A percentile compares a stretch with the other conserved stretches of the same genome.
Evolutionary conservation across 768 basidiomycete genomes (phyloP).

Genomic region (Leccinum variicolor): DNA sequence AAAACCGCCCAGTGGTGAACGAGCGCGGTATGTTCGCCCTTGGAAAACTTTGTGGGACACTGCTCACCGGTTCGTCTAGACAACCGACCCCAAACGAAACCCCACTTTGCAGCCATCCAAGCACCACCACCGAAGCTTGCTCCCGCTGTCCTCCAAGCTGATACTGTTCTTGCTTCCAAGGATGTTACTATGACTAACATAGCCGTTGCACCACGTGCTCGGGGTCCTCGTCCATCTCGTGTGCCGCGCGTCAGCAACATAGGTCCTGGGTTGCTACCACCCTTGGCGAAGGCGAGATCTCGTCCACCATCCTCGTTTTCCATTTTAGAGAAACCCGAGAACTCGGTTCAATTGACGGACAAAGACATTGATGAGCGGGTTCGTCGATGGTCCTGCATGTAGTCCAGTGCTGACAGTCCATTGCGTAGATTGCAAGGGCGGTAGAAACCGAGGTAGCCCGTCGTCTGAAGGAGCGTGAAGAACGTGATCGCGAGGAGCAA

Average conservation of each 20-base stretch:
- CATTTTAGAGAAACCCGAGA: conserved; percentile 17
- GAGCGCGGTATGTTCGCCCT: conserved; percentile 55
- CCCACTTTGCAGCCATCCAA: conserved; percentile 63
- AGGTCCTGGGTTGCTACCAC: conserved; percentile 24
- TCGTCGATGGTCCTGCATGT: conserved; percentile 5
- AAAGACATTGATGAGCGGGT: conserved; percentile 76
- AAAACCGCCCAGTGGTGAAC: conserved; percentile 78
- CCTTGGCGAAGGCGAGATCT: conserved; percentile 16
- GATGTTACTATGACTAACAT: conserved; percentile 6
- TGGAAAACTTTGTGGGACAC: background rate
- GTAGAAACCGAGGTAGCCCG: conserved; percentile 74
- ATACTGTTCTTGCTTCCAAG: conserved; percentile 28
- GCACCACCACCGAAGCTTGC: conserved; percentile 44
- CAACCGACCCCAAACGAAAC: conserved; percentile 54
- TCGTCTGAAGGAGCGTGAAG: conserved; percentile 49
- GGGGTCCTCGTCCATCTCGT: conserved; percentile 30
- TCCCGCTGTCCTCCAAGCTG: conserved; percentile 44
- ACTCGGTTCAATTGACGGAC: conserved; percentile 43
- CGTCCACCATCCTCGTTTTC: conserved; percentile 17
- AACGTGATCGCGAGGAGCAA: conserved; percentile 32
- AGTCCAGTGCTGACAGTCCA: background rate
- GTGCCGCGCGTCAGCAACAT: conserved; percentile 31
- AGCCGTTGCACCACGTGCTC: conserved; percentile 10
- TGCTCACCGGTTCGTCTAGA: conserved; percentile 35
- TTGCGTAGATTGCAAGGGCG: conserved; percentile 59